A percentile compares a stretch with the other conserved stretches of the same genome.
Conservation (phyloP, 352 stramenopile species). For the Peronospora destructor region DNA sequence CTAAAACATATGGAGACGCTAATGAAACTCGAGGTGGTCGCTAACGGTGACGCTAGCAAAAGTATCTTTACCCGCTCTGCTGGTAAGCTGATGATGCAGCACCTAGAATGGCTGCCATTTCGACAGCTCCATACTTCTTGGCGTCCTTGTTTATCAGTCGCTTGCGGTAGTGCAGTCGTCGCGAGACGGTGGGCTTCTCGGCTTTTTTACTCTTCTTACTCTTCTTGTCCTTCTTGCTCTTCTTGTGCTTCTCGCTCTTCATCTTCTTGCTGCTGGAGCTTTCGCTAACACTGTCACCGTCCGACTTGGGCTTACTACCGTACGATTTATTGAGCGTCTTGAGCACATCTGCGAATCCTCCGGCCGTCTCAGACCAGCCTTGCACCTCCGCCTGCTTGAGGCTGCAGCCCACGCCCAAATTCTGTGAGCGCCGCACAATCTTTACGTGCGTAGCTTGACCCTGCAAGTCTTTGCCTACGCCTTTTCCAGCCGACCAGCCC, state of each 20-base stretch:
- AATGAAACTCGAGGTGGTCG: too few species aligned
- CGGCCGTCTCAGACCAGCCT: conserved; percentile 75
- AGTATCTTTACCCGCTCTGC: conserved; percentile 13
- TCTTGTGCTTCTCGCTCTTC: conserved; percentile 45
- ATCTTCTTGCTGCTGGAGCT: conserved; percentile 16
- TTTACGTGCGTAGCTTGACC: conserved; percentile 84
- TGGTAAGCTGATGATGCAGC: conserved; percentile 47
- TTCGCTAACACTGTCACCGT: conserved; percentile 26
- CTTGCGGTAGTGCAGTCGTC: conserved; percentile 75
- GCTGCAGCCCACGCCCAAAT: conserved; percentile 88
- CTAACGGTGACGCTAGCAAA: not conserved
- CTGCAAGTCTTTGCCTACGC: conserved; percentile 90
- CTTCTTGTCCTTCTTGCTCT: conserved; percentile 62
- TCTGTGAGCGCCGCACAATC: conserved; percentile 82
- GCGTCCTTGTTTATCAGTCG: conserved; percentile 84
- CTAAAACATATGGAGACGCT: too few species aligned
- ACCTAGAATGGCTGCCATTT: conserved; percentile 84
- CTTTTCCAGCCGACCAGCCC: conserved; percentile 91
- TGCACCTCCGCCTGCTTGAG: conserved; percentile 85
- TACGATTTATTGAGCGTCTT: conserved; percentile 83
- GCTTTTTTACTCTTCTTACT: conserved; percentile 43
- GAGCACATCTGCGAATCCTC: conserved; percentile 79
- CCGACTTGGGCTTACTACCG: conserved; percentile 33
- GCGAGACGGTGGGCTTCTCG: conserved; percentile 41
- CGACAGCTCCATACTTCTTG: conserved; percentile 66